Conservation (phyloP, 192 early-diverging fungal species). For the Coemansia sp. region DNA sequence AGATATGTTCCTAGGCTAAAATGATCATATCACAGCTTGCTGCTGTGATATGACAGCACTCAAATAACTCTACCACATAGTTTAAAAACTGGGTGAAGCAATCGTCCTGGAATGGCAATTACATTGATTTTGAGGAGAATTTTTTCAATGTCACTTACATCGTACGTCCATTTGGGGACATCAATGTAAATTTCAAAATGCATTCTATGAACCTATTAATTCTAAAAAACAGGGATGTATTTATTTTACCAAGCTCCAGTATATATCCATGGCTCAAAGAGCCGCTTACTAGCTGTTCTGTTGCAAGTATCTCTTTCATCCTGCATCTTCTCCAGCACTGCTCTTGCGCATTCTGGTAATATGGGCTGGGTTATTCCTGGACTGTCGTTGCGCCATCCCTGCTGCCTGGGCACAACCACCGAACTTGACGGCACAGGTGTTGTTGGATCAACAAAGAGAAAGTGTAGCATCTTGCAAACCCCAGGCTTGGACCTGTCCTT, state of each 20-base stretch:
- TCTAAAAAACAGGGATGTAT: no score
- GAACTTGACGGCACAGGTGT: constrained; percentile 51
- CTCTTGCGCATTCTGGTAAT: background rate
- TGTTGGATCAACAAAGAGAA: constrained; percentile 66
- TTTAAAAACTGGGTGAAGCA: no score
- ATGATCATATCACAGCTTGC: no score
- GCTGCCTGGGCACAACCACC: constrained; percentile 63
- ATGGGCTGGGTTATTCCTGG: background rate
- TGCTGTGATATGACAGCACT: no score
- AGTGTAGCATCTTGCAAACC: constrained; percentile 62
- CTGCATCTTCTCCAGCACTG: background rate
- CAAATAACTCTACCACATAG: no score
- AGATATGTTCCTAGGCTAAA: no score
- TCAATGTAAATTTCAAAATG: no score
- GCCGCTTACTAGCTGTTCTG: background rate
- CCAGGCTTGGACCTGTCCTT: constrained; percentile 59
- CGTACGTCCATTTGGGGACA: no score
- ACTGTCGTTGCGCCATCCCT: constrained; percentile 31
- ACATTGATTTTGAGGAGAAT: no score
- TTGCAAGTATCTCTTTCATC: background rate
- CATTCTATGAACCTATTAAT: no score
- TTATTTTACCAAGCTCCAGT: background rate
- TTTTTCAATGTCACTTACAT: no score
- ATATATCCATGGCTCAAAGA: background rate
- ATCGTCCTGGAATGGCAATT: no score